A percentile compares a stretch with the other conserved stretches of the same genome.
Conservation (phyloP, 73 alveolate genomes). For the Paramecium caudatum region DNA sequence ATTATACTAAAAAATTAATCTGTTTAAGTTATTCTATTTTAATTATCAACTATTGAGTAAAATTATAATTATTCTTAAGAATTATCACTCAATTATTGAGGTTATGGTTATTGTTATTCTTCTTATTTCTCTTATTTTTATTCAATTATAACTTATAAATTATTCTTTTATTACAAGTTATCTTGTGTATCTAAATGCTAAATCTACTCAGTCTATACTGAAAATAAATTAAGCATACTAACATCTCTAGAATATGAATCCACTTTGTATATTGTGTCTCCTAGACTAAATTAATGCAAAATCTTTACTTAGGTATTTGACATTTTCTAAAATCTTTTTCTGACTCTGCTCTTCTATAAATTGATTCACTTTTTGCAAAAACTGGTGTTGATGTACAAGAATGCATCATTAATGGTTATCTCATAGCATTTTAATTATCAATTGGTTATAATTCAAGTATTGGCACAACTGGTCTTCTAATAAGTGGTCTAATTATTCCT, state of each 20-base stretch:
- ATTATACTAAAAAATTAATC: constrained; percentile 17
- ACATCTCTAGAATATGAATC: constrained; percentile 37
- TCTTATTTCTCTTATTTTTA: too few species aligned
- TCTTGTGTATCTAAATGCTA: too few species aligned
- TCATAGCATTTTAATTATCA: background rate
- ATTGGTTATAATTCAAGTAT: background rate
- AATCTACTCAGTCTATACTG: too few species aligned
- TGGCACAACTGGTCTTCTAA: constrained; percentile 33
- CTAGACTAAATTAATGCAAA: constrained; percentile 35
- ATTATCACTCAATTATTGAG: too few species aligned
- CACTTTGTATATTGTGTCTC: constrained; percentile 21
- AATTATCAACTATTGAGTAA: background rate
- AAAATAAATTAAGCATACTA: background rate
- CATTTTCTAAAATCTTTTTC: constrained; percentile 13
- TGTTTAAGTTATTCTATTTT: background rate
- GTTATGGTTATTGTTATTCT: too few species aligned
- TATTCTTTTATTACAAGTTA: too few species aligned
- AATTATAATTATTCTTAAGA: too few species aligned
- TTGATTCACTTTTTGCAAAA: background rate
- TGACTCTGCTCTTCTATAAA: constrained; percentile 44
- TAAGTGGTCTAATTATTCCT: constrained; percentile 33
- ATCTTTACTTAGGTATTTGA: background rate
- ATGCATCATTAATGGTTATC: constrained; percentile 16
- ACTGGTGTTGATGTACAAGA: constrained; percentile 53
- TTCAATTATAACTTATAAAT: too few species aligned